phyloP scores from a whole-genome alignment of 2,329 filamentous ascomycete genomes.

The Didymella exigua region DNA sequence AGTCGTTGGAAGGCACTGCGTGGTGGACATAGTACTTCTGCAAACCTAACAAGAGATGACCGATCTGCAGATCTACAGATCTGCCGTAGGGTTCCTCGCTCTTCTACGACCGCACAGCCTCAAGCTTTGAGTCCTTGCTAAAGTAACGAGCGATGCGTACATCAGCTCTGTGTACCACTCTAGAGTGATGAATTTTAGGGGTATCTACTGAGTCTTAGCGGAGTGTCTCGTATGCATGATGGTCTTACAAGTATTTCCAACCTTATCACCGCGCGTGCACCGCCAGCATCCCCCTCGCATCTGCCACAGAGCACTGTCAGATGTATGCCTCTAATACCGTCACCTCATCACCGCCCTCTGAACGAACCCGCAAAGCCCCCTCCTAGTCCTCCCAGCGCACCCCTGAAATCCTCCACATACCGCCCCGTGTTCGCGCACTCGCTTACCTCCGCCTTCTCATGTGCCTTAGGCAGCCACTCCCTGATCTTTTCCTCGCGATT shows the following conservation, averaged over 20 bases:
- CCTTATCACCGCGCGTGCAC: no score
- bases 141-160: not conserved
- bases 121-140: not conserved
- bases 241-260: not conserved
- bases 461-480: slow-evolving; percentile 58
- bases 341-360: slow-evolving; percentile 3
- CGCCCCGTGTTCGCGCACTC: slow-evolving; percentile 33
- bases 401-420: slow-evolving; percentile 14
- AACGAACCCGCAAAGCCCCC: not conserved
- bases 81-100: no score
- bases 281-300: not conserved
- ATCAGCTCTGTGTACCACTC: not conserved
- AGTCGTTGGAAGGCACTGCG: no score
- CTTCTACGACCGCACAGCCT: no score
- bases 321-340: no score
- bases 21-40: no score
- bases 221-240: not conserved
- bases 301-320: no score
- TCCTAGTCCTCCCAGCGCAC: not conserved
- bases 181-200: not conserved
- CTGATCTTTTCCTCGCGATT: slow-evolving; percentile 69
- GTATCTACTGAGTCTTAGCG: not conserved
- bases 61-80: no score
- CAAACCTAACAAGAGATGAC: no score
- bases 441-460: slow-evolving; percentile 44